Conservation (phyloP, 2,329 filamentous ascomycete species). For the Colletotrichum neosansevieriae region DNA sequence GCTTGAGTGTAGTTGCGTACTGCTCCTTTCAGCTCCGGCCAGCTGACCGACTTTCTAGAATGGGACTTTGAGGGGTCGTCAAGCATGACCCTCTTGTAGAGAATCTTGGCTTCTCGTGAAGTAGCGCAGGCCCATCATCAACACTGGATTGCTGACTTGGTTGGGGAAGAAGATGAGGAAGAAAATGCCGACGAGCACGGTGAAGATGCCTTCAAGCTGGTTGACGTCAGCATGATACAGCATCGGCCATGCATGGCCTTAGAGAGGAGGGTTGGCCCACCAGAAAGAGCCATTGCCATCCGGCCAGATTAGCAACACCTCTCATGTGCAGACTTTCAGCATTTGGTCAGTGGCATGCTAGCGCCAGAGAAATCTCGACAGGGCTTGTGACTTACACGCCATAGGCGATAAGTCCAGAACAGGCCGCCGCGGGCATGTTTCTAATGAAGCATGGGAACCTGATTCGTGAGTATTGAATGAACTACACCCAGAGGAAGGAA, state of each 20-base stretch:
- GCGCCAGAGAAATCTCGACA: too few species aligned
- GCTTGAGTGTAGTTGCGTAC: conserved; percentile 42
- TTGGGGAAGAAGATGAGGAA: conserved; percentile 50
- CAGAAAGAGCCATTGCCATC: conserved; percentile 53
- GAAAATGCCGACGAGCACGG: conserved; percentile 48
- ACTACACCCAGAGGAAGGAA: too few species aligned
- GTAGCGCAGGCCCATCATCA: conserved; percentile 46
- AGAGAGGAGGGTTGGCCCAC: conserved; percentile 27
- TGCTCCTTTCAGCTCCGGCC: conserved; percentile 49
- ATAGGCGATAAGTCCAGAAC: conserved; percentile 56
- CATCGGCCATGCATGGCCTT: background rate
- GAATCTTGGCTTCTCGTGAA: conserved; percentile 51
- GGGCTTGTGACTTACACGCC: conserved; percentile 47
- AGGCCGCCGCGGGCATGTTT: conserved; percentile 55
- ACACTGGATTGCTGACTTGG: conserved; percentile 47
- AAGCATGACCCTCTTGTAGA: conserved; percentile 48
- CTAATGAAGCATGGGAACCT: conserved; percentile 59
- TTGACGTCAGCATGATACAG: too few species aligned
- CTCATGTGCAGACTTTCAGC: conserved; percentile 48
- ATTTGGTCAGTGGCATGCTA: background rate
- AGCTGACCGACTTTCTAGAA: conserved; percentile 46
- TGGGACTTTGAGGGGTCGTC: conserved; percentile 53
- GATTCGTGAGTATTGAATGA: too few species aligned
- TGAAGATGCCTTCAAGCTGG: conserved; percentile 53
- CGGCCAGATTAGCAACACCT: conserved; percentile 46